These are phyloP conservation scores for Auricularia cornea DNA, from an alignment of 768 basidiomycete species.

Conservation along the genomic window DNA sequence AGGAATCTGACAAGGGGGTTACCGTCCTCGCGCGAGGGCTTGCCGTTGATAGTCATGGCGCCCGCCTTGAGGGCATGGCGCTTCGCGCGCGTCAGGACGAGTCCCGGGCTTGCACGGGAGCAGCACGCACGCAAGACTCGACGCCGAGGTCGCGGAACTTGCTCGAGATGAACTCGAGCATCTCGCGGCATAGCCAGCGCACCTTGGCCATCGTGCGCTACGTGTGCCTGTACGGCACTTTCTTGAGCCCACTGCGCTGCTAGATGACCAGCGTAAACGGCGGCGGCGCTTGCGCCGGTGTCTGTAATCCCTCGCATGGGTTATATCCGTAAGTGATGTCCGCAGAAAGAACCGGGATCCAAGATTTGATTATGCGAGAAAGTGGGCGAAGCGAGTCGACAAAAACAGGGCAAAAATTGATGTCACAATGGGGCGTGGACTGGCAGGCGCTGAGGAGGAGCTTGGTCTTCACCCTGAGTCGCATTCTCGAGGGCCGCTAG, in stretches of 20 bases:
- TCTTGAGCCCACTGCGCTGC: slow-evolving; percentile 50
- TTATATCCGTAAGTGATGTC: too few species aligned
- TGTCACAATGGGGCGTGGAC: too few species aligned
- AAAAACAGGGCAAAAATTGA: too few species aligned
- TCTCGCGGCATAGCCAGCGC: slow-evolving; percentile 79
- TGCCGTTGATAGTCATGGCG: slow-evolving; percentile 93
- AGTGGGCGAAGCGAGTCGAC: too few species aligned
- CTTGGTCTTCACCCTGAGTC: too few species aligned
- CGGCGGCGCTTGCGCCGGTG: background rate
- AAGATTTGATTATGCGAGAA: too few species aligned
- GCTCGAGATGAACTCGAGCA: slow-evolving; percentile 86
- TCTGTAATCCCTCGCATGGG: too few species aligned
- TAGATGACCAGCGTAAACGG: background rate
- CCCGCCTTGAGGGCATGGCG: slow-evolving; percentile 78
- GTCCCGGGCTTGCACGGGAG: background rate
- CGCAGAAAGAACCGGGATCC: too few species aligned
- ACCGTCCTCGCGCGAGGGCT: slow-evolving; percentile 67
- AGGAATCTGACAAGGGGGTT: slow-evolving; percentile 79
- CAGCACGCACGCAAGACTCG: slow-evolving; percentile 82
- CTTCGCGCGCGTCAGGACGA: slow-evolving; percentile 23
- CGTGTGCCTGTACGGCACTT: slow-evolving; percentile 88
- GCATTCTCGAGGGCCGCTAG: too few species aligned
- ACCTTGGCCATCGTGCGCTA: slow-evolving; percentile 90
- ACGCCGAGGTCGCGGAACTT: slow-evolving; percentile 90
- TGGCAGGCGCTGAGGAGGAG: too few species aligned